A percentile compares a stretch with the other conserved stretches of the same genome.
Conservation (phyloP, 2,329 filamentous ascomycete genomes). For the Elsinoe batatas region DNA sequence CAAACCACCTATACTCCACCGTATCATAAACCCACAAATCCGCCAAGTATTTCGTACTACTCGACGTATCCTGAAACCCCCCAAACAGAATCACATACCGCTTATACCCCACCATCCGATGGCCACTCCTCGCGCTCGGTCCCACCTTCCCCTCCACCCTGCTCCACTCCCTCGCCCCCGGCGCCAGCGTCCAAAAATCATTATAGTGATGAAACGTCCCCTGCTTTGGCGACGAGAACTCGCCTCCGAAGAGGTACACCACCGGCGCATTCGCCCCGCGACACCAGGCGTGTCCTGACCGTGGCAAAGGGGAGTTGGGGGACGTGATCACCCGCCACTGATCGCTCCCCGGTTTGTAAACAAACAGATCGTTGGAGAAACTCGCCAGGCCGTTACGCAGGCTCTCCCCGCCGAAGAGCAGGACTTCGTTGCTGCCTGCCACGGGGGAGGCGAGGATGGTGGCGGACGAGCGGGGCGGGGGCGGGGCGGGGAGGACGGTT, state of each 20-base stretch:
- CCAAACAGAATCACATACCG: conserved; percentile 94
- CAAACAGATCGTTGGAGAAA: conserved; percentile 58
- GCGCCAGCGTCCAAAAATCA: conserved; percentile 92
- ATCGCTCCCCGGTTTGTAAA: conserved; percentile 69
- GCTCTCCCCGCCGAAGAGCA: conserved; percentile 90
- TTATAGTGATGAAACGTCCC: conserved; percentile 99
- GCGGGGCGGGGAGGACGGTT: conserved; percentile 54
- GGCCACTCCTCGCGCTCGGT: conserved; percentile 75
- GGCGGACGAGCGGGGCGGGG: conserved; percentile 67
- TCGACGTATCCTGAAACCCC: conserved; percentile 93
- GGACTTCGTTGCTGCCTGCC: conserved; percentile 73
- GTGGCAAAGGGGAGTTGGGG: conserved; percentile 81
- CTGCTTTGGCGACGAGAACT: conserved; percentile 94
- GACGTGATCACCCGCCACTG: conserved; percentile 86
- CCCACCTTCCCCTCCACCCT: conserved; percentile 74
- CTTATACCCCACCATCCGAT: conserved; percentile 89
- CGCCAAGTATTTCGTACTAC: conserved; percentile 84
- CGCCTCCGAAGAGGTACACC: conserved; percentile 88
- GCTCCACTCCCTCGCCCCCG: conserved; percentile 77
- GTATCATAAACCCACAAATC: conserved; percentile 97
- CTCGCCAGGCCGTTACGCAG: conserved; percentile 81
- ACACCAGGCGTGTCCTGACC: conserved; percentile 92
- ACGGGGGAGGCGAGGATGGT: conserved; percentile 71
- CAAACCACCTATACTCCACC: conserved; percentile 73
- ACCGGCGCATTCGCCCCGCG: conserved; percentile 74